Base-by-base conservation (phyloP, 140 eudicot species). In the Ambrosia hybrid region DNA sequence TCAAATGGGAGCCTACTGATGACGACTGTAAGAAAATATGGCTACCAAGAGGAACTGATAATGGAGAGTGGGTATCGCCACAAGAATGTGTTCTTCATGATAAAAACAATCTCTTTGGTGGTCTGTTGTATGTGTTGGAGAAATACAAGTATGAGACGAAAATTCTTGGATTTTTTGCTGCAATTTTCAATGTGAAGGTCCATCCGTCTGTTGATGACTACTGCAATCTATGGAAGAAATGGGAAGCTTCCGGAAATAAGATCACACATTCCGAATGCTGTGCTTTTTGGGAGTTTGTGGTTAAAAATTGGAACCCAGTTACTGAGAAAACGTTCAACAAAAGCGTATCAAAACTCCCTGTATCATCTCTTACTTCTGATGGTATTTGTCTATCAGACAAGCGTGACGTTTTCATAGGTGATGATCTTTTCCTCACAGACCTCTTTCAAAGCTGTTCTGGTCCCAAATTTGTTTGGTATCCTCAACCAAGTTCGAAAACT, bases 261-360 rank as follows among this genome's bases (percentile, higher is more conserved):
- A 3, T 82, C 5, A 76, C 92, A 6, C 57, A 62, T 13, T 58
- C 34, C 0, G 89, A 86, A 58, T 79, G 87, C 9, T 79, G 76
- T 65, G 83, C 90, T n/a, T 89, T 89, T 51, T 89, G 92, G 92
- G 82, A 64, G 52, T 83, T 76, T 58, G 83, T 84, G 8, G 74
- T 75, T 8, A 53, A 34, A 73, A 73, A 82, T 3, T 81, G 78
- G 85, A 75, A 80, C 57, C 4, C 55, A 16, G 34, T 6, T 30
- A 72, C 86, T 1, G 84, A 77, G 34, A 64, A 79, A 7, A 8
- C 15, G 0, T 67, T 84, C 49, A 51, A 21, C 0, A 67, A 77
- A 11, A 76, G 58, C 53, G 9, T 85, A 71, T 46, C n/a, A 5
- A 84, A 84, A 71, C 63, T 87, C 41, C 89, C 92, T 0, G 92